These are phyloP conservation scores for Scheffersomyces lignicola DNA, from an alignment of 1,139 yeast species.

Conservation along the genomic window DNA sequence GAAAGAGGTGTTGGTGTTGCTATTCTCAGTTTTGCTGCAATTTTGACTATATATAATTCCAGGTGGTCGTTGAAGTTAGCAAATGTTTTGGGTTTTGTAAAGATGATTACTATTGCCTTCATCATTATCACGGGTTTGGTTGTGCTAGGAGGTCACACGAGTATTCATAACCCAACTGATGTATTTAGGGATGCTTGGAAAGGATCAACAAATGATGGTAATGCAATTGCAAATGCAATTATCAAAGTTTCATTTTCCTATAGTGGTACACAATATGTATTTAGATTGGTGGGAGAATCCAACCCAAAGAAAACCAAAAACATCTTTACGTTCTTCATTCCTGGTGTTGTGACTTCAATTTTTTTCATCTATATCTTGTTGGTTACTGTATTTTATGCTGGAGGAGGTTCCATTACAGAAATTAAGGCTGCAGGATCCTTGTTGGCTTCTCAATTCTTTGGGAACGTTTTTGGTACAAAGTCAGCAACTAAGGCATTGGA, in stretches of 20 bases:
- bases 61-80: constrained; percentile 33
- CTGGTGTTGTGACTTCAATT: constrained; percentile 31
- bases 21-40: constrained; percentile 28
- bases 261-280: constrained; percentile 39
- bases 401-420: constrained; percentile 25
- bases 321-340: constrained; percentile 33
- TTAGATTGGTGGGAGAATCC: constrained; percentile 41
- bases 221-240: constrained; percentile 42
- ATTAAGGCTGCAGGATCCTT: constrained; percentile 33
- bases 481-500: constrained; percentile 33
- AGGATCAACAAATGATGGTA: constrained; percentile 42
- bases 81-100: constrained; percentile 38
- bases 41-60: constrained; percentile 29
- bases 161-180: constrained; percentile 28
- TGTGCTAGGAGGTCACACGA: constrained; percentile 39
- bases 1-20: constrained; percentile 45
- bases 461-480: constrained; percentile 28
- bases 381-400: constrained; percentile 41
- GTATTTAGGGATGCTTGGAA: constrained; percentile 38
- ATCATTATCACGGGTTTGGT: constrained; percentile 37
- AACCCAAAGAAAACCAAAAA: constrained; percentile 27
- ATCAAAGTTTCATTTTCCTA: constrained; percentile 44
- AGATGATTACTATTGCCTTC: constrained; percentile 36
- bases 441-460: constrained; percentile 34
- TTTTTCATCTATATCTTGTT: constrained; percentile 35